Base-by-base conservation (phyloP, 2,329 filamentous ascomycete species). In the Exophiala sp. region DNA sequence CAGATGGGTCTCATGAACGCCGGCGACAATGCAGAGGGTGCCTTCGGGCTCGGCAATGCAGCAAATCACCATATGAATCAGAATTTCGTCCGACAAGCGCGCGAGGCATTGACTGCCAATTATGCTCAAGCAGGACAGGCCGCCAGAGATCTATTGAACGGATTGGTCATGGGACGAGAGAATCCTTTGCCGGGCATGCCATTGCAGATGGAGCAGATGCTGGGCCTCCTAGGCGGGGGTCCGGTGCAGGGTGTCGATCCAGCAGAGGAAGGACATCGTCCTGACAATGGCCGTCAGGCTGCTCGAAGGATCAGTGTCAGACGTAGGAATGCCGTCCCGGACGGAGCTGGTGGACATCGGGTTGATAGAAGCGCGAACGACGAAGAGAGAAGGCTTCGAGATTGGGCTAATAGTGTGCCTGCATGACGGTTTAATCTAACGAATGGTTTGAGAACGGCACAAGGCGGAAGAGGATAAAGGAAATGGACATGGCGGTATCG, bases 11-110 rank as follows among this genome's bases (percentile, higher is more conserved):
- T 37, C 21, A 46, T 23, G 16, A 30, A 52, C 19, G 46, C 37
- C 7, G 51, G 23, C 24, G 58, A 60, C 55, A 11, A 30, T 29
- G 18, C 23, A 41, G 30, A 40, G n/a, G 43, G 43, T 11, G 19
- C 45, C 21, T 52, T 52, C n/a, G 52, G 43, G 13, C 18, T 53
- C 14, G 50, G 52, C 16, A 55, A 56, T 34, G 46, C 23, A 40
- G 45, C 62, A 61, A 29, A 58, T 63, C 72, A 70, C 11, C 79
- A 83, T 59, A 75, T 81, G 73, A 81, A 81, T 50, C 78, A 83
- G 22, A 72, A 80, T 53, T 82, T 80, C 52, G 62, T 73, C 13
- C 62, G 66, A 24, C 62, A 62, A n/a, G 65, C 64, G 5, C 58
- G 63, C 2, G 64, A 66, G 43, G 62, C 66, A 1, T 43, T 68